Evolutionary conservation across 306 rosid genomes (phyloP).

Genomic region (Castanospermum australe): DNA sequence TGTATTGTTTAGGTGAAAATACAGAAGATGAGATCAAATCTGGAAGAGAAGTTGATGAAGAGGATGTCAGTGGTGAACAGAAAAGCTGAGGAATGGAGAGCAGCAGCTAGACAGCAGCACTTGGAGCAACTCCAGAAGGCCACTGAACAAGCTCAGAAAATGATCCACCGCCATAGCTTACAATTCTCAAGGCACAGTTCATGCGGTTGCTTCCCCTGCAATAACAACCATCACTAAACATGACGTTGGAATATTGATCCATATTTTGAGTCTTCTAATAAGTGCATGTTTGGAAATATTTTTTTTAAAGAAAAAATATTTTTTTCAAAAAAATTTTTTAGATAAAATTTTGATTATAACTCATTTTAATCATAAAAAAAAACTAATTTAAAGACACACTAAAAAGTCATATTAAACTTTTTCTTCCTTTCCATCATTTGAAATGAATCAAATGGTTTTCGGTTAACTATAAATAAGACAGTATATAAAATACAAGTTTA

Average conservation of each 20-base stretch:
- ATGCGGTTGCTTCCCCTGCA: conserved; percentile 90
- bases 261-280: neutral
- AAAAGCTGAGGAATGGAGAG: conserved; percentile 90
- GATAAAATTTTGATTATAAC: too few relatives aligned
- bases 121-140: conserved; percentile 67
- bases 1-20: conserved; percentile 68
- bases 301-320: neutral
- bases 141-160: conserved; percentile 59
- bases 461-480: too few relatives aligned
- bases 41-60: conserved; percentile 96
- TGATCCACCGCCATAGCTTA: conserved; percentile 41
- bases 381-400: too few relatives aligned
- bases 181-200: conserved; percentile 56
- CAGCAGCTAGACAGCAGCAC: conserved; percentile 69
- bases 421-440: too few relatives aligned
- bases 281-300: neutral
- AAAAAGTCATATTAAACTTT: too few relatives aligned
- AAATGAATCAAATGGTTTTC: too few relatives aligned
- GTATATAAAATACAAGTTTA: too few relatives aligned
- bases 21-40: conserved; percentile 89
- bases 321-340: too few relatives aligned
- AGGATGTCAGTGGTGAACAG: conserved; percentile 76
- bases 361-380: too few relatives aligned
- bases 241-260: neutral
- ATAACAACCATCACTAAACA: conserved; percentile 35